Percentiles rank a stretch among this genome's conserved stretches.
Evolutionary conservation across 306 rosid genomes (phyloP).

Genomic region (Vigna angularis): DNA sequence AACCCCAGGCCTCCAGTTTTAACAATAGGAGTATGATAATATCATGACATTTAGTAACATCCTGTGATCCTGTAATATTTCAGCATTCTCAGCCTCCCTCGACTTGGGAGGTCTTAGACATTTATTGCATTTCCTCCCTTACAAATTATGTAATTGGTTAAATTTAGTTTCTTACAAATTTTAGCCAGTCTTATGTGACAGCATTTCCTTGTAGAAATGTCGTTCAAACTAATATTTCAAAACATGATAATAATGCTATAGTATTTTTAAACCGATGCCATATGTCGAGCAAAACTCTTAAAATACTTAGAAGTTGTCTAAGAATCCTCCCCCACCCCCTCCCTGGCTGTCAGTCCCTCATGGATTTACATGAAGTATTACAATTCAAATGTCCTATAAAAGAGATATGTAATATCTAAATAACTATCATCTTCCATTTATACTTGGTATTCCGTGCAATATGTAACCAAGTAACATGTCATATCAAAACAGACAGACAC

Average conservation of each 20-base stretch:
- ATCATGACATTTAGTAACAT: slow-evolving; percentile 2
- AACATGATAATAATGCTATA: too few species aligned
- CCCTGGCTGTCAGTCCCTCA: not conserved
- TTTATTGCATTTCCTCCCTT: slow-evolving; percentile 19
- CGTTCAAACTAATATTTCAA: not conserved
- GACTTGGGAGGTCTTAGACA: not conserved
- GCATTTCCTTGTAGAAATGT: slow-evolving; percentile 18
- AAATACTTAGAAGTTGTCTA: too few species aligned
- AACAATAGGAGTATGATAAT: slow-evolving; percentile 34
- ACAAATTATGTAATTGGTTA: slow-evolving; percentile 7
- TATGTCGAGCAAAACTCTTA: too few species aligned
- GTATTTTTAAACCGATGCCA: too few species aligned
- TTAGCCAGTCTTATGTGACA: not conserved
- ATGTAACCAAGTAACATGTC: not conserved
- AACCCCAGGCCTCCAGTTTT: slow-evolving; percentile 4
- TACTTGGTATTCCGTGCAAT: too few species aligned
- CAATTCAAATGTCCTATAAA: not conserved
- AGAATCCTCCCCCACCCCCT: not conserved
- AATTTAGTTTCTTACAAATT: slow-evolving; percentile 24
- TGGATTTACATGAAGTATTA: not conserved
- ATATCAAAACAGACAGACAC: too few species aligned
- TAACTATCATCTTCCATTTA: slow-evolving; percentile 4
- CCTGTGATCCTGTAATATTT: slow-evolving; percentile 26
- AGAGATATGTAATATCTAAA: not conserved
- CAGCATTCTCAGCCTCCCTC: slow-evolving; percentile 29